Percentiles rank a stretch among this genome's conserved stretches.
These are phyloP conservation scores for Hygrophorus russula DNA, from an alignment of 768 basidiomycete genomes.

Conservation along the genomic window DNA sequence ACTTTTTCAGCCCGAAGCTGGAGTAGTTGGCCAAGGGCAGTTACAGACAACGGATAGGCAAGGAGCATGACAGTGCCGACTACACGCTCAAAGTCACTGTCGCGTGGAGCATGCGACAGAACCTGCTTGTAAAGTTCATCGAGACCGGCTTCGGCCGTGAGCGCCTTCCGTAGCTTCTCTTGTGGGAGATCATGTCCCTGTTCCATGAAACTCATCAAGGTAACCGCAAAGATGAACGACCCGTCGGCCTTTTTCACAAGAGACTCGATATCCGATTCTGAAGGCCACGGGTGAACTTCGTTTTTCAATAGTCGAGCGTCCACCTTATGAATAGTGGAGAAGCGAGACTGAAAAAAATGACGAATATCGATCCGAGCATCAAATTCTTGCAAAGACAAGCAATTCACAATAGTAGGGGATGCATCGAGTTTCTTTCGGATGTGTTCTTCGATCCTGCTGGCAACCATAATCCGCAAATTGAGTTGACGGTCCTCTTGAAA, in stretches of 20 bases:
- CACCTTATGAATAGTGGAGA: not conserved
- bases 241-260: constrained; percentile 1
- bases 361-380: constrained; percentile 6
- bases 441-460: constrained; percentile 20
- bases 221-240: constrained; percentile 5
- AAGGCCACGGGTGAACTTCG: constrained; percentile 2
- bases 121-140: constrained; percentile 10
- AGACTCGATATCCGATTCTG: not conserved
- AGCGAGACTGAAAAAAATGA: not conserved
- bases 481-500: constrained; percentile 7
- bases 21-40: constrained; percentile 1
- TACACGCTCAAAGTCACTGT: not conserved
- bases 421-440: constrained; percentile 8
- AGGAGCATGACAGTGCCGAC: constrained; percentile 6
- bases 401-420: constrained; percentile 4
- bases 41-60: not conserved
- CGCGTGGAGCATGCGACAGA: not conserved
- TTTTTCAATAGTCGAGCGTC: not conserved
- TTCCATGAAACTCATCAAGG: constrained; percentile 1
- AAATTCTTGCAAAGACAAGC: not conserved
- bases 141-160: constrained; percentile 3
- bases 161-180: constrained; percentile 1
- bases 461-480: constrained; percentile 20
- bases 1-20: constrained; percentile 2
- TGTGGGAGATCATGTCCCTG: constrained; percentile 1